Base-by-base conservation (phyloP, 805 yeast genomes). In the Saccharomycopsis olivae region DNA sequence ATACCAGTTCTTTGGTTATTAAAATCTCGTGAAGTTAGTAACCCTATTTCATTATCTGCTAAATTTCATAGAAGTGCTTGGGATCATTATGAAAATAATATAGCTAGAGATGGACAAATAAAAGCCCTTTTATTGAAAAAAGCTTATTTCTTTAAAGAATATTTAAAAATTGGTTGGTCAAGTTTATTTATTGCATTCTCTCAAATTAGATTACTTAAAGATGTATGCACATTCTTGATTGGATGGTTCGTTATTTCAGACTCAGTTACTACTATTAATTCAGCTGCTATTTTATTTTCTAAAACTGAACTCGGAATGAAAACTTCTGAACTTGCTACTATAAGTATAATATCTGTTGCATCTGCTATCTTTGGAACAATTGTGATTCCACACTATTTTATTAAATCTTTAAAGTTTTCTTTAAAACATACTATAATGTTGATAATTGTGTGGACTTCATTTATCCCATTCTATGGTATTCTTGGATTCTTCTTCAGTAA, bases 211-310 rank as follows among this genome's bases (percentile, higher is more conserved):
- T 58, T 70, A 36, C 58, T 82, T 50, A 67, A 64, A 47, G 89
- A 82, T 49, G 82, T 83, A 15, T 62, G 72, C n/a, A 66, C 72
- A 10, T 82, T 78, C 48, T 58, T 82, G 8, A 35, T 72, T 0
- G 87, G 84, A 1, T 82, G 94, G 94, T 82, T 82, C 49, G 67
- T 83, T 33, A 63, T 82, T 2, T 73, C 84, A 16, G 94, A 83
- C 52, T 76, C 86, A 1, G 60, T 79, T 9, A 79, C 88, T 1
- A 83, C 92, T 0, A 81, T 82, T 41, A 82, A 81, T 54, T 76
- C 87, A 1, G 78, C 92, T 0, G 89, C 92, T 0, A 74, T 83
- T 23, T 54, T 82, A 29, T 82, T 82, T 59, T 84, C 92, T 2
- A 75, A 76, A 38, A 71, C 83, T 0, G 80, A 81, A 46, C 58